Evolutionary conservation across 495 filamentous ascomycete species (phyloP).

Genomic region (Penicillium longicatenatum): DNA sequence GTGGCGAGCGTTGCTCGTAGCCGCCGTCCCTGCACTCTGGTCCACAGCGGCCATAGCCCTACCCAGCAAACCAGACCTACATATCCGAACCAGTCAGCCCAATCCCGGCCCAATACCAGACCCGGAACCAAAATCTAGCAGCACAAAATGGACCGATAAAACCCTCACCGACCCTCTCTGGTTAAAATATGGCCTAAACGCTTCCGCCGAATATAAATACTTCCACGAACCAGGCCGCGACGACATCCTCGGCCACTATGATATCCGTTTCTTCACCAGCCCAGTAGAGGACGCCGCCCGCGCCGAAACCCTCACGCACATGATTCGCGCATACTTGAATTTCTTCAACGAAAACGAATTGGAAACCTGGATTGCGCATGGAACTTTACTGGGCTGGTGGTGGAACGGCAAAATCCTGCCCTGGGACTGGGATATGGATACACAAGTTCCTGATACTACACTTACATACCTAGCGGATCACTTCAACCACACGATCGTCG

Average conservation of each 20-base stretch:
- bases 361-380: slow-evolving; percentile 88
- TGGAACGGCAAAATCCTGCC: slow-evolving; percentile 83
- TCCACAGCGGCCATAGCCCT: slow-evolving; percentile 20
- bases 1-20: slow-evolving; percentile 18
- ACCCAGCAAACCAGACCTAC: slow-evolving; percentile 6
- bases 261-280: slow-evolving; percentile 65
- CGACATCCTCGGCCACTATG: slow-evolving; percentile 68
- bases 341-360: slow-evolving; percentile 62
- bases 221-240: slow-evolving; percentile 60
- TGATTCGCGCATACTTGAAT: slow-evolving; percentile 73
- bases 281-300: slow-evolving; percentile 64
- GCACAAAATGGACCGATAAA: slow-evolving; percentile 9
- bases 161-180: slow-evolving; percentile 27
- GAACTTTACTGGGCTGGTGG: slow-evolving; percentile 87
- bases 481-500: slow-evolving; percentile 66
- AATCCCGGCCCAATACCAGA: neutral
- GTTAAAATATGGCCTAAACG: slow-evolving; percentile 35
- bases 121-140: neutral
- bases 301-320: slow-evolving; percentile 61
- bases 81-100: no score
- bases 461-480: slow-evolving; percentile 60
- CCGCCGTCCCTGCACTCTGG: slow-evolving; percentile 25
- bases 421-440: slow-evolving; percentile 90
- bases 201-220: slow-evolving; percentile 46
- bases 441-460: slow-evolving; percentile 68